These are phyloP conservation scores for Capronia coronata DNA, from an alignment of 2,329 filamentous ascomycete genomes.

Conservation along the genomic window DNA sequence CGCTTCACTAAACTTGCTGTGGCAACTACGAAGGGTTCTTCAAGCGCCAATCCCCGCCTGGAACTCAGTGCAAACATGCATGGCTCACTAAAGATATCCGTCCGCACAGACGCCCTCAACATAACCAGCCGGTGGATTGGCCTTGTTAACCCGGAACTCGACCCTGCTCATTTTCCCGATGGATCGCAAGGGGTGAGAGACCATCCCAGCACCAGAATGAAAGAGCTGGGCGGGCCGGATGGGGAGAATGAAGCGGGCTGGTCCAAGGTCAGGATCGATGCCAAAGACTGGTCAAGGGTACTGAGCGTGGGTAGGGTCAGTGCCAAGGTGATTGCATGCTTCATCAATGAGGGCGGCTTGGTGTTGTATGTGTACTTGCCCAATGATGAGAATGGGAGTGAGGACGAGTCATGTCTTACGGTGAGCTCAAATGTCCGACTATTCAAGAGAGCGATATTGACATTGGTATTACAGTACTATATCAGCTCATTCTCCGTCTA, in stretches of 20 bases:
- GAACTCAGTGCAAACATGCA: conserved; percentile 93
- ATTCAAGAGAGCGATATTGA: neutral
- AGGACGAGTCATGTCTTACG: conserved; percentile 41
- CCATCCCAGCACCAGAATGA: conserved; percentile 75
- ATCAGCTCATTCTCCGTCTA: conserved; percentile 38
- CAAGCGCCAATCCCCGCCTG: conserved; percentile 47
- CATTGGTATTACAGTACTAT: conserved; percentile 35
- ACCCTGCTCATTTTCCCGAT: conserved; percentile 64
- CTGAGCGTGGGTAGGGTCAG: conserved; percentile 84
- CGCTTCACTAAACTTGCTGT: conserved; percentile 81
- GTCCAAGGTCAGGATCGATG: conserved; percentile 86
- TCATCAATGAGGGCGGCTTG: conserved; percentile 42
- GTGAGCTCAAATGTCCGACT: conserved; percentile 30
- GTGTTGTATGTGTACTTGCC: conserved; percentile 44
- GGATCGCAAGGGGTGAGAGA: conserved; percentile 62
- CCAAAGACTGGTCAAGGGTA: conserved; percentile 89
- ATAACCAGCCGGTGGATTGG: conserved; percentile 82
- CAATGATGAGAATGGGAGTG: conserved; percentile 34
- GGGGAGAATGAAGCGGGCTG: conserved; percentile 72
- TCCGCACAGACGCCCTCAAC: conserved; percentile 74
- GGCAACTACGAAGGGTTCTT: conserved; percentile 30
- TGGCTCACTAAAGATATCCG: conserved; percentile 70
- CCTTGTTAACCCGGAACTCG: conserved; percentile 79
- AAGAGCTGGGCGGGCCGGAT: conserved; percentile 48
- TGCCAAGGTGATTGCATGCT: conserved; percentile 83